phyloP scores from a whole-genome alignment of 2,329 filamentous ascomycete genomes.

The Botrytis tulipae region DNA sequence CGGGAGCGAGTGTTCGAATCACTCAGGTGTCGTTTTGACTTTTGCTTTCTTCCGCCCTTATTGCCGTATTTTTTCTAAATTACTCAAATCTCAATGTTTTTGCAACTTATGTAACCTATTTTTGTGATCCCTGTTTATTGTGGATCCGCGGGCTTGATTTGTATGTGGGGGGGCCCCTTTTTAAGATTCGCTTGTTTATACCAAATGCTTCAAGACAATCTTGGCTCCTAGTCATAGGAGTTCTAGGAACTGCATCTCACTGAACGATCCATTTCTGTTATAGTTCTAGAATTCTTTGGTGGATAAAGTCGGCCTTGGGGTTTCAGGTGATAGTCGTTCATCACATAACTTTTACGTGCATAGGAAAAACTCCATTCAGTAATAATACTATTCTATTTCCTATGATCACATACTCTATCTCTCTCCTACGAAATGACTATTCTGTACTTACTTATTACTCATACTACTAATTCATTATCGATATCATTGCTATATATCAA shows the following conservation, averaged over 20 bases:
- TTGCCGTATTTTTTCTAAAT: not conserved
- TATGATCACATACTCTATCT: not conserved
- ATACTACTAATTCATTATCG: not conserved
- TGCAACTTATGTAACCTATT: not conserved
- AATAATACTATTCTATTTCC: not conserved
- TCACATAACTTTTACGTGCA: not conserved
- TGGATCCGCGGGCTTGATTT: not conserved
- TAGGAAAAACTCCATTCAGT: not conserved
- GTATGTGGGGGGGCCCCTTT: constrained; percentile 4
- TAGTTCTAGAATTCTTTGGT: not conserved
- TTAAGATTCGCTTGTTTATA: constrained; percentile 7
- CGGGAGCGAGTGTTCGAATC: constrained; percentile 19
- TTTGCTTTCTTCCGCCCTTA: accelerated
- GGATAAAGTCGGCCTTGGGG: not conserved
- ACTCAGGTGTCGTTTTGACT: constrained; percentile 8
- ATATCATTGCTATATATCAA: not conserved
- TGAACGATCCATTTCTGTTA: not conserved
- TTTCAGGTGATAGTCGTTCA: not conserved
- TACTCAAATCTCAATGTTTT: not conserved
- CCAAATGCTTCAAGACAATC: not conserved
- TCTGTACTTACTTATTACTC: not conserved
- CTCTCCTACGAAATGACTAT: not conserved
- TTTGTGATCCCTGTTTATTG: not conserved
- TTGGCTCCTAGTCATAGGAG: not conserved
- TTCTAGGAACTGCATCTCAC: not conserved